Evolutionary conservation across 257 asterid genomes (phyloP), one percentile per base, ranked within the genome.

Genomic region (Ilex aquifolium): DNA sequence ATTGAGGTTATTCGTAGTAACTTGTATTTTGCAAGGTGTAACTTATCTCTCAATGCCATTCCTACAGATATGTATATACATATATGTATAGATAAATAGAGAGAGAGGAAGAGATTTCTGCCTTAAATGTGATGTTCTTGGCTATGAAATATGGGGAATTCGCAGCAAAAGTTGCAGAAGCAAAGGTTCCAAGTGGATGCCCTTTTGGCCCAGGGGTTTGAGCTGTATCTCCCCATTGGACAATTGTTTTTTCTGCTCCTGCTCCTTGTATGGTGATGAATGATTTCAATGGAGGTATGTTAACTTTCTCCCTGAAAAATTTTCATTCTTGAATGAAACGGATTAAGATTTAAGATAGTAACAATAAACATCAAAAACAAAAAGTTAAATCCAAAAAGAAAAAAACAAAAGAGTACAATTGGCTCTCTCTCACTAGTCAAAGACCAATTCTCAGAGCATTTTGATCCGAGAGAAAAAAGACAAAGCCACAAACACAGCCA

Each of bases 211-310:
- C 97, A 13, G n/a, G 71, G 29, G 98, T 86, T 44, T 86, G 88
- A 13, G 98, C 95, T 11, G 94, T 86, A 59, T 91, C 98, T 10
- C 96, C 95, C 91, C 91, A 91, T 72, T 91, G 80, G 40, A 91
- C 88, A 5, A 86, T 67, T 1, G 98, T 91, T 31, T 57, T 84
- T n/a, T 86, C 91, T 14, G 95, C 90, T 46, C 95, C 96, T 7
- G 78, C 94, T 5, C 98, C 98, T 74, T 86, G 66, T 70, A 91
- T 75, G 21, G 85, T 81, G 66, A 91, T 69, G 70, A 84, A 91
- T 36, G 98, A 79, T 76, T 88, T 88, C 39, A 65, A 10, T 31
- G 70, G 76, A 10, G 87, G 82, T 74, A 91, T 88, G 50, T 62
- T 67, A 42, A 91, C 95, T 76, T 91, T 88, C 78, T 91, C 98